Base-by-base conservation (phyloP, 1,284 basidiomycete species). In the Malassezia furfur region DNA sequence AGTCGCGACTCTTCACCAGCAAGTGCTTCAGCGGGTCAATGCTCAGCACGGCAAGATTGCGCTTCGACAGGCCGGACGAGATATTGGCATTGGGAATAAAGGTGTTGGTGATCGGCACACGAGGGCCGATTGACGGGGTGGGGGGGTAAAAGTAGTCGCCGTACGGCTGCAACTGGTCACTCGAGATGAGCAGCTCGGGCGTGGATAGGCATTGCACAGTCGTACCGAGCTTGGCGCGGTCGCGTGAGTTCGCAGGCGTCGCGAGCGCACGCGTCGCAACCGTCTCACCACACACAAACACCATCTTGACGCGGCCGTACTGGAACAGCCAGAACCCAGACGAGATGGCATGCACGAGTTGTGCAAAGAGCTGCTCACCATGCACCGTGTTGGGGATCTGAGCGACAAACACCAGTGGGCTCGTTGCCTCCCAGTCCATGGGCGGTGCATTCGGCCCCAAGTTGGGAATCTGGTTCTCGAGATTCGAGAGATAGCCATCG, bases 361-460 rank as follows among this genome's bases (percentile, higher is more conserved):
- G 72, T 0, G 68, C 66, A 47, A 65, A 68, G 7, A 74, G 63
- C 53, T 72, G 72, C 43, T 74, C 72, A 11, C 68, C 65, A 38
- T 74, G 67, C 7, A 74, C 72, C 8, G 67, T 66, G 47, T 69
- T 72, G 28, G 72, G 72, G 4, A 74, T 59, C 48, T 72, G 70
- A 0, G 65, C 65, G 19, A 74, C 48, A 49, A 71, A 70, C 37
- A 71, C 45, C 5, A 74, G 19, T 0, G 68, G 67, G 31, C 50
- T 50, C 9, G 47, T 31, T 38, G 37, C 52, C 31, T 15, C 43
- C 57, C 59, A 61, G 40, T 50, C 40, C 46, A 54, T 50, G 7
- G 55, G 50, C 37, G 55, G 55, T 25, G 55, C 30, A 25, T 37
- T 14, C 5, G 30, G 14, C 1, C 55, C 55, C 4, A 52, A 25